Conservation (phyloP, 495 filamentous ascomycete species). For the Astrothelium macrocarpum region DNA sequence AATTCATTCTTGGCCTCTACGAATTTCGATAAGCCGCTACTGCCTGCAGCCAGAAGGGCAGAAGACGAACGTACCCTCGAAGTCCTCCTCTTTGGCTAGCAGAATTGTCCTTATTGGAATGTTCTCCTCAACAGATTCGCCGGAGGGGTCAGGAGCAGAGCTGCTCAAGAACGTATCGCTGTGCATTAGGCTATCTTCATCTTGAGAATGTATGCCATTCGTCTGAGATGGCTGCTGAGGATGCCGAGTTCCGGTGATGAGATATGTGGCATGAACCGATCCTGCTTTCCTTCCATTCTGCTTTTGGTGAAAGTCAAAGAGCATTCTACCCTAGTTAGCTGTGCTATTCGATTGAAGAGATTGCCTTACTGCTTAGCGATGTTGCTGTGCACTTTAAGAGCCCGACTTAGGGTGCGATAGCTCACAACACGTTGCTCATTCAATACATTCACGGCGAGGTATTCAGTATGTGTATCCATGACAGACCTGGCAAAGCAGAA, state of each 20-base stretch:
- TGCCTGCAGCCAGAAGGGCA: background rate
- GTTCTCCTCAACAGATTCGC: slow-evolving; percentile 27
- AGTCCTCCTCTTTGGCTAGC: slow-evolving; percentile 69
- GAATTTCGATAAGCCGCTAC: background rate
- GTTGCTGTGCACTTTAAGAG: slow-evolving; percentile 71
- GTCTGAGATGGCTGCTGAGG: slow-evolving; percentile 10
- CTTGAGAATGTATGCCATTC: slow-evolving; percentile 33
- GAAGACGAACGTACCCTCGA: slow-evolving; percentile 49
- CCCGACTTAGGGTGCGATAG: slow-evolving; percentile 71
- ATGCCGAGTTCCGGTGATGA: slow-evolving; percentile 54
- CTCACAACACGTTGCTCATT: slow-evolving; percentile 72
- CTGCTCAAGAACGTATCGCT: slow-evolving; percentile 53
- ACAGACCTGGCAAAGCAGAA: background rate
- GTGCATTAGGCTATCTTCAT: slow-evolving; percentile 65
- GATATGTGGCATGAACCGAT: slow-evolving; percentile 76
- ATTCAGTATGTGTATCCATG: slow-evolving; percentile 49
- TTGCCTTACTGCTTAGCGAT: slow-evolving; percentile 63
- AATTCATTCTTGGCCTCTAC: slow-evolving; percentile 60
- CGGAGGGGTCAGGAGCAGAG: slow-evolving; percentile 47
- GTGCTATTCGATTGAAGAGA: background rate
- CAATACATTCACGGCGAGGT: slow-evolving; percentile 65
- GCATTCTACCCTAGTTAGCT: slow-evolving; percentile 49
- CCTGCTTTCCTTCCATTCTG: slow-evolving; percentile 70
- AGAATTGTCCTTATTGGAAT: slow-evolving; percentile 48
- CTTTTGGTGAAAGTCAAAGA: slow-evolving; percentile 74